Evolutionary conservation across 2,329 filamentous ascomycete genomes (phyloP).

Genomic region (Sporothrix dimorphospora): DNA sequence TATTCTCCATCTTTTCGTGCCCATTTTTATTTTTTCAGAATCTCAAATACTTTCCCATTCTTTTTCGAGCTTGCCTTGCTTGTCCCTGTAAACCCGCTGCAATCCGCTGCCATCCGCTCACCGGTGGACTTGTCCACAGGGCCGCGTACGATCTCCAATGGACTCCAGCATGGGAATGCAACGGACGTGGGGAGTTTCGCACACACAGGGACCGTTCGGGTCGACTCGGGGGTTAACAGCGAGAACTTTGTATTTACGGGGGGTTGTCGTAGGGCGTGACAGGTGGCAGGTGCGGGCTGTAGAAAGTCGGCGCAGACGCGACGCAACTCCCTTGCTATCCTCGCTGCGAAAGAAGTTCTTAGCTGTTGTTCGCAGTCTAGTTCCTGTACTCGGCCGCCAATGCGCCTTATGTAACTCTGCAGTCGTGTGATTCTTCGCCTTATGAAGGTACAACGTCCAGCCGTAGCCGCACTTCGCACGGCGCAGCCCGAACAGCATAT

Average conservation of each 20-base stretch:
- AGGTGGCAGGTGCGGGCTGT: conserved; percentile 15
- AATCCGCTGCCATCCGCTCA: conserved; percentile 13
- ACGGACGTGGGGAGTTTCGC: not conserved
- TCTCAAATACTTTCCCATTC: not conserved
- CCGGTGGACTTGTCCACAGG: not conserved
- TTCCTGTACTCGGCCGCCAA: too few species aligned
- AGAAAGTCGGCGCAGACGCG: not conserved
- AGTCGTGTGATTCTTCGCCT: conserved; percentile 2
- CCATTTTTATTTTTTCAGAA: not conserved
- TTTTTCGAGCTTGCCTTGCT: not conserved
- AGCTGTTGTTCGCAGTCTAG: too few species aligned
- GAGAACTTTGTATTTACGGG: not conserved
- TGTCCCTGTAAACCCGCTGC: not conserved
- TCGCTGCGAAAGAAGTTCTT: too few species aligned
- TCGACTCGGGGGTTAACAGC: not conserved
- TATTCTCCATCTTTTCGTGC: not conserved
- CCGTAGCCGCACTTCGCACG: conserved; percentile 1
- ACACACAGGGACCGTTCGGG: not conserved
- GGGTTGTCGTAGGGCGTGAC: conserved; percentile 11
- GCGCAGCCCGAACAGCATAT: not conserved
- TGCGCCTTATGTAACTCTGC: not conserved
- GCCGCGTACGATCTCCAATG: not conserved
- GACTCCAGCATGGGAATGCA: not conserved
- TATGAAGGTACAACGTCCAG: not conserved
- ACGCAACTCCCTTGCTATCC: too few species aligned